Percentiles rank a stretch among this genome's conserved stretches.
These are phyloP conservation scores for Schizosaccharomyces octosporus DNA, from an alignment of 805 yeast species.

Conservation along the genomic window DNA sequence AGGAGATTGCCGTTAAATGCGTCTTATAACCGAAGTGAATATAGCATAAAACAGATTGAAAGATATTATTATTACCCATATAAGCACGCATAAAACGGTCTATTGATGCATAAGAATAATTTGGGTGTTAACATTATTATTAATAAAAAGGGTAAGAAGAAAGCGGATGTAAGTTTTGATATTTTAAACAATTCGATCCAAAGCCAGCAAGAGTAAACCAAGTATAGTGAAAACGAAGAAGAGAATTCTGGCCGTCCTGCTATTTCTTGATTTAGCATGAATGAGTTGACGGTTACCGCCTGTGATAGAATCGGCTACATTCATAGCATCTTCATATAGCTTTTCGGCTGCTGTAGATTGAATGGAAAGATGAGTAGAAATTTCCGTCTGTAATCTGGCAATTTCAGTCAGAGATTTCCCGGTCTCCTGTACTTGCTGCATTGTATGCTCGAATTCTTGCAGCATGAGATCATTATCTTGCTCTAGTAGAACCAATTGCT, in stretches of 20 bases:
- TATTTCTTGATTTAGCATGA: background rate
- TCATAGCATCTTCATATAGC: background rate
- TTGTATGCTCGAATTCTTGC: background rate
- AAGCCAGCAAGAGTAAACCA: background rate
- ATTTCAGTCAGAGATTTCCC: background rate
- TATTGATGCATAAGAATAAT: no score
- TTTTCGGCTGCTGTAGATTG: background rate
- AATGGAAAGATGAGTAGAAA: background rate
- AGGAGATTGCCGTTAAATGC: no score
- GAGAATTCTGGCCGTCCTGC: background rate
- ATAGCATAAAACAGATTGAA: no score
- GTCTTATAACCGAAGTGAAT: no score
- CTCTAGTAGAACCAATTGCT: background rate
- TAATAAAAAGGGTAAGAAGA: background rate
- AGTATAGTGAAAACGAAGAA: background rate
- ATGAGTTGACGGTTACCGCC: background rate
- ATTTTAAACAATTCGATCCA: background rate
- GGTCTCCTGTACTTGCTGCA: background rate
- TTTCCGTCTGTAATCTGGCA: background rate
- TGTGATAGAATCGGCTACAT: background rate
- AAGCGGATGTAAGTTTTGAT: background rate
- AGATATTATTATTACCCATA: no score
- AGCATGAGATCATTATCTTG: background rate
- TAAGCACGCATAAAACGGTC: no score
- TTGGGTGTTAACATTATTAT: background rate